Percentiles rank a stretch among this genome's conserved stretches.
Evolutionary conservation across 2,329 filamentous ascomycete genomes (phyloP).

Genomic region (Neoscytalidium dimidiatum): DNA sequence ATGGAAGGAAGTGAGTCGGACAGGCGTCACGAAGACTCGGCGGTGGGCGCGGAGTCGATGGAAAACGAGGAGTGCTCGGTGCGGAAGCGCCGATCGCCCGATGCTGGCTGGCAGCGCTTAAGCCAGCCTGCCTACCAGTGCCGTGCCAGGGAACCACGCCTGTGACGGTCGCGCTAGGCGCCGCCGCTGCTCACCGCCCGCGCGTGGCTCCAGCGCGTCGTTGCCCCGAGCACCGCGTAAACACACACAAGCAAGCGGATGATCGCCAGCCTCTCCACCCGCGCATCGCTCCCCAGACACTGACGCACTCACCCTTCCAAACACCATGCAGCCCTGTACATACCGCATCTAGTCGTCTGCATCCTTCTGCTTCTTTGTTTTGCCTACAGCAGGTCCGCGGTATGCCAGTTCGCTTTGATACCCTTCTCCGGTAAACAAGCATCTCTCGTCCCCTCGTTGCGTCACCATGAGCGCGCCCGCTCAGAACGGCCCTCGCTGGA

Average conservation of each 20-base stretch:
- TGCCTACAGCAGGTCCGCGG: slow-evolving; percentile 2
- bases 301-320: neutral
- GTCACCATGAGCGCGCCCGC: slow-evolving; percentile 55
- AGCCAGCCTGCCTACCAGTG: too few relatives aligned
- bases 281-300: slow-evolving; percentile 11
- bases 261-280: slow-evolving; percentile 15
- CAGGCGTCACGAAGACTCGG: slow-evolving; percentile 5
- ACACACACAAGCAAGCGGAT: slow-evolving; percentile 14
- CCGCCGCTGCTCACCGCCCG: too few relatives aligned
- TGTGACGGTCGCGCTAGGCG: too few relatives aligned
- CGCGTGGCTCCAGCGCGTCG: neutral
- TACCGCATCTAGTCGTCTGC: slow-evolving; percentile 13
- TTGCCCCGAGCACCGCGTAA: slow-evolving; percentile 14
- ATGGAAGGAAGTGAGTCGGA: neutral
- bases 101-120: neutral
- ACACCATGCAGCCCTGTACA: slow-evolving; percentile 18
- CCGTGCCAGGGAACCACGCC: too few relatives aligned
- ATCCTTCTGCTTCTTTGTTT: slow-evolving; percentile 13
- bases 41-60: neutral
- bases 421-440: slow-evolving; percentile 5
- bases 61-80: neutral
- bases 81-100: neutral
- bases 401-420: slow-evolving; percentile 17
- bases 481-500: slow-evolving; percentile 67
- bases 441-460: neutral